Evolutionary conservation across 2,329 filamentous ascomycete species (phyloP).

Genomic region (Trichoderma polysporum): DNA sequence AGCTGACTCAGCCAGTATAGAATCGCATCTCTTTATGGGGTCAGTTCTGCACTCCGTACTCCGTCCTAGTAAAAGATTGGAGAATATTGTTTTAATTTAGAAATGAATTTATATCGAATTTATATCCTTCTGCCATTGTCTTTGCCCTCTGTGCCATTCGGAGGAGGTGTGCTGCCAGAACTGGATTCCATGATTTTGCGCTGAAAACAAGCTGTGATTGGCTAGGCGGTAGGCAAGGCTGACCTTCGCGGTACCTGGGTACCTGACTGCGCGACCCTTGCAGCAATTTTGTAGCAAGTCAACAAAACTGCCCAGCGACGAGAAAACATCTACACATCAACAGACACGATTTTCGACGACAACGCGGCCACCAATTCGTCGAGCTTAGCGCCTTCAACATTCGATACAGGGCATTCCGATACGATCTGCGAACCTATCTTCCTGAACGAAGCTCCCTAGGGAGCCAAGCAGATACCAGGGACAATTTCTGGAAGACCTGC

Average conservation of each 20-base stretch:
- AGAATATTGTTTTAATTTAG: background rate
- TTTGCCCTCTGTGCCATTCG: background rate
- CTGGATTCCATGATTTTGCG: background rate
- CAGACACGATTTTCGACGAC: background rate
- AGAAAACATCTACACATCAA: background rate
- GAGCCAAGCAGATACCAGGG: constrained; percentile 22
- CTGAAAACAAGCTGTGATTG: constrained; percentile 5
- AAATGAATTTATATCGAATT: background rate
- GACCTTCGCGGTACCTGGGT: constrained; percentile 12
- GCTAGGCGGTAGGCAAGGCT: constrained; percentile 1
- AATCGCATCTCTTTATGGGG: background rate
- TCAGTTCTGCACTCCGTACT: background rate
- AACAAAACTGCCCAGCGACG: constrained; percentile 19
- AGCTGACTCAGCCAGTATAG: background rate
- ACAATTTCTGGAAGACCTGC: background rate
- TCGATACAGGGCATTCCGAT: background rate
- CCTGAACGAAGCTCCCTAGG: constrained; percentile 13
- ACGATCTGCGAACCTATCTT: background rate
- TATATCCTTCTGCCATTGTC: background rate
- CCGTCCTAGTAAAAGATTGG: too few relatives aligned
- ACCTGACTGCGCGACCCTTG: constrained; percentile 19
- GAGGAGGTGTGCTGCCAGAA: background rate
- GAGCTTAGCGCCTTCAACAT: background rate
- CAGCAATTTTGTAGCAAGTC: constrained; percentile 23
- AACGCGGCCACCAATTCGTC: background rate